A percentile compares a stretch with the other conserved stretches of the same genome.
These are phyloP conservation scores for Claviceps humidiphila DNA, from an alignment of 2,329 filamentous ascomycete genomes.

Conservation along the genomic window DNA sequence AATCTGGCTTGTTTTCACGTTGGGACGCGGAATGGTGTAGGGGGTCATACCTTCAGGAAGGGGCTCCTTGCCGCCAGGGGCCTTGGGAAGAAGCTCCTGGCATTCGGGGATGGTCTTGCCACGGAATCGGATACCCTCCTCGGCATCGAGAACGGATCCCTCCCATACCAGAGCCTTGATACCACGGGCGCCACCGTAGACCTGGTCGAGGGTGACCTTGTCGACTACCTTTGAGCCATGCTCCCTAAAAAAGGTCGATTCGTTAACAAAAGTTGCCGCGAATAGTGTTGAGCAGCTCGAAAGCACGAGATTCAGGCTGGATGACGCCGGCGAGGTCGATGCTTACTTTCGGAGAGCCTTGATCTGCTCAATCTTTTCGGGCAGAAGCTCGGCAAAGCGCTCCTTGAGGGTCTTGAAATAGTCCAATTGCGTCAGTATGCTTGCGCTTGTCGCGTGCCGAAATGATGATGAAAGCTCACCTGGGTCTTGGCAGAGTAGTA, in stretches of 20 bases:
- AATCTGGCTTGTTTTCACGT: background rate
- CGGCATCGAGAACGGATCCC: conserved; percentile 91
- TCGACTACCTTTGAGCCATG: conserved; percentile 90
- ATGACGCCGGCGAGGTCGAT: background rate
- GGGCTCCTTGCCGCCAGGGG: conserved; percentile 90
- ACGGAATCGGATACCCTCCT: conserved; percentile 99
- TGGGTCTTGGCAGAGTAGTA: conserved; percentile 90
- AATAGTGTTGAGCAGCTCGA: background rate
- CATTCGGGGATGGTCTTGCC: conserved; percentile 99
- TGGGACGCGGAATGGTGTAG: background rate
- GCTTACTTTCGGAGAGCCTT: conserved; percentile 92
- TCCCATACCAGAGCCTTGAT: conserved; percentile 99
- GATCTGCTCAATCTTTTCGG: conserved; percentile 96
- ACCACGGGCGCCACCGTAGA: conserved; percentile 96
- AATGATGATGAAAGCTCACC: conserved; percentile 35
- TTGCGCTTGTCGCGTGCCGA: background rate
- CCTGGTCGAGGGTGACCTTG: conserved; percentile 97
- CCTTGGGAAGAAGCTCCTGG: conserved; percentile 94
- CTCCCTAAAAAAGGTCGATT: conserved; percentile 45
- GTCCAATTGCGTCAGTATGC: conserved; percentile 2
- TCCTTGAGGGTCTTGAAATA: conserved; percentile 76
- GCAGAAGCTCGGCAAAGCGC: conserved; percentile 90
- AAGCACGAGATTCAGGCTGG: background rate
- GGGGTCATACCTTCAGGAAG: conserved; percentile 66
- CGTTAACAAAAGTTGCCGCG: conserved; percentile 14